Base-by-base conservation (phyloP, 805 yeast species). In the Spathaspora boniae region DNA sequence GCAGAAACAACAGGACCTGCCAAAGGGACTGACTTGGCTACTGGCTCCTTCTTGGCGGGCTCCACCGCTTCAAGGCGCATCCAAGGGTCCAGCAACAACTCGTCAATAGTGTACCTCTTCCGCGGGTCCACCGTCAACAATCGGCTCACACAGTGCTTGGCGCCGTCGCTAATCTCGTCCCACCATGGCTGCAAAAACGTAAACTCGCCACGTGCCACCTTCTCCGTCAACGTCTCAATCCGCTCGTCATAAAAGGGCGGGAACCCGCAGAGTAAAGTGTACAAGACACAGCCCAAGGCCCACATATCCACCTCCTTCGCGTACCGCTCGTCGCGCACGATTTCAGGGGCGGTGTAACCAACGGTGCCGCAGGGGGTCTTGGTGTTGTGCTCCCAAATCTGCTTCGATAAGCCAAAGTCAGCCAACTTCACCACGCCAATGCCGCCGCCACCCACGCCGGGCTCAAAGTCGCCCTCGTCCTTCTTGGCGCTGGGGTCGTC, bases 351-450 rank as follows among this genome's bases (percentile, higher is more conserved):
- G 2, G 98, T 91, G 54, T 93, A 93, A 3, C 98, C 98, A 12
- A 93, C 96, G 1, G 98, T 93, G 34, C 98, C 98, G 63, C 98
- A 93, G 0, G 98, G 98, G 0, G 98, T 93, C 72, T 87, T 86
- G 16, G 97, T 86, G 49, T 85, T 85, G 32, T 81, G 75, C 51
- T 83, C 86, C 80, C 88, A 83, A 21, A 91, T 79, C 53, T 88
- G 86, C 60, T 93, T 93, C 3, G 96, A 86, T 14, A 93, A 66
- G 0, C 98, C 98, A 62, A 93, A 93, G 60, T 93, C 98, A 1
- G 98, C 98, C 34, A 93, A 67, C 58, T 91, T 91, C 22, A 93
- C 88, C 11, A 65, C 50, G 6, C 98, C 98, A 46, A 93, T 83
- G 9, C 89, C 86, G 36, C 96, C 98, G 31, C 94, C 95, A 22